Evolutionary conservation across 306 rosid genomes (phyloP), one percentile per base, ranked within the genome.

Genomic region (Begonia peltatifolia): DNA sequence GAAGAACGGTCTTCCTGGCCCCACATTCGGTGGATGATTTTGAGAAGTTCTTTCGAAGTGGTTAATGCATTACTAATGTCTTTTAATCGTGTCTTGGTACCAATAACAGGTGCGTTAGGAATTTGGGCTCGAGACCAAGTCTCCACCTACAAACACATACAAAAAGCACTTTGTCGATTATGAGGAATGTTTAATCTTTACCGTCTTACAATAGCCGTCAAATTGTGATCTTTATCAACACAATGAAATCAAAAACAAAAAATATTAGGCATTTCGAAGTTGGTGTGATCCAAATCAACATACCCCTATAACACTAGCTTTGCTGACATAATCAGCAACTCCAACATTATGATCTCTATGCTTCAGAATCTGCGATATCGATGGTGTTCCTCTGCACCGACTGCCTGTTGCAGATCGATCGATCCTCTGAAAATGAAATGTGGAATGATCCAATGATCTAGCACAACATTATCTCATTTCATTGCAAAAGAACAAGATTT

Each of bases 271-370:
- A 20, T 5, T 30, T 30, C 2, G 9, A 30, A 3, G 3, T 5
- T 1, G 38, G 38, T 30, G 1, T 30, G 38, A 30, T 30, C 38
- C 38, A 22, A 65, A 36, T 56, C 16, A 15, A 30, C 20, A 36
- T 76, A 86, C 96, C 96, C 86, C 99, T 94, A 92, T 86, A 57
- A 83, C 42, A 76, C 96, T 92, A 48, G 78, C 89, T 73, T 79
- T 83, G 72, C 95, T 84, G 42, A 62, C 68, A 50, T 92, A 75
- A 58, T 92, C 88, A 35, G 75, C 63, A 38, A 80, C 76, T 9
- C 86, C 94, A 23, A 63, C 61, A 59, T 64, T 82, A 50, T 80
- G 78, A 14, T 86, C 93, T 11, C 70, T 36, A 47, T 78, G 61
- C 71, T 84, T 79, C 52, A 58, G 72, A 70, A 68, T 77, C 67